Evolutionary conservation across 441 rosid genomes (phyloP).

Genomic region (Euphorbia celastroides): DNA sequence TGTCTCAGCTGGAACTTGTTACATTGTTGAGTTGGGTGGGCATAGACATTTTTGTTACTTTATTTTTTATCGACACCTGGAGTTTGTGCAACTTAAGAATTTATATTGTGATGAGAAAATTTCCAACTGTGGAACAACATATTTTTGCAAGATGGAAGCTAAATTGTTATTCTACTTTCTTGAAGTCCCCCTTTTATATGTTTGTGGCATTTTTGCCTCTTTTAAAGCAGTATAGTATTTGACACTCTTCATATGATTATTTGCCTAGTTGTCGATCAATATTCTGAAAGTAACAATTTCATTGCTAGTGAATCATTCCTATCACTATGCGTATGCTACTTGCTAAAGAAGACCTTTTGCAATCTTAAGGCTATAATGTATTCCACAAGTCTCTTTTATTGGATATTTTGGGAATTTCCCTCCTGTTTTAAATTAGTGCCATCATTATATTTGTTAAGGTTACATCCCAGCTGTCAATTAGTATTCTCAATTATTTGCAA

Average conservation of each 20-base stretch:
- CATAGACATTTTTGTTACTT: neutral
- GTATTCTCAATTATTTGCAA: neutral
- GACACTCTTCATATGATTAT: neutral
- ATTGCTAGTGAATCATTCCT: neutral
- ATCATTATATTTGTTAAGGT: neutral
- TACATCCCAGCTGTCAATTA: neutral
- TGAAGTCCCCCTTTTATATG: neutral
- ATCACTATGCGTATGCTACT: conserved; percentile 2
- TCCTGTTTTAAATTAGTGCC: neutral
- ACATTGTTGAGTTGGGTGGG: neutral
- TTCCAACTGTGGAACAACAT: neutral
- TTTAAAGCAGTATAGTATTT: neutral
- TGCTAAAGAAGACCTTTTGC: neutral
- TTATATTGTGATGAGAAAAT: neutral
- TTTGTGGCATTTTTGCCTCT: neutral
- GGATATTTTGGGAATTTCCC: neutral
- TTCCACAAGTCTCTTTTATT: neutral
- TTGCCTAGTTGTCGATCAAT: neutral
- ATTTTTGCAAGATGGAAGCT: neutral
- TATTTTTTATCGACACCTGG: neutral
- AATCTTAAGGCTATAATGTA: neutral
- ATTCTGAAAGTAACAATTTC: neutral
- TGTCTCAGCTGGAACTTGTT: neutral
- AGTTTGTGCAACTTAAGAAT: neutral
- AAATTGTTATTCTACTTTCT: neutral